Evolutionary conservation across 1,139 yeast species (phyloP).

Genomic region (Zygoascus hellenicus): DNA sequence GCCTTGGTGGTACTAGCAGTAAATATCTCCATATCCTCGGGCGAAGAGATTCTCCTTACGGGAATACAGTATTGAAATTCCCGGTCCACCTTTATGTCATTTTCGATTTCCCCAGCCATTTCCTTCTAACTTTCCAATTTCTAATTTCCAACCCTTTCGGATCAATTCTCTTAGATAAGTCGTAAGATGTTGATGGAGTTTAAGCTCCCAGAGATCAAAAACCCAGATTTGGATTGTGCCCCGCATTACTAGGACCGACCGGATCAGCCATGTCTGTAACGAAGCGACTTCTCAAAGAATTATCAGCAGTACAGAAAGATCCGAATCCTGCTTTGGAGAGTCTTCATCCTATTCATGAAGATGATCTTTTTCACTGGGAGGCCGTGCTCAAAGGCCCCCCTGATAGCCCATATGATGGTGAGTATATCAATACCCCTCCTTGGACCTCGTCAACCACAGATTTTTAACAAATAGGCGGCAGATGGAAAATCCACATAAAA

Average conservation of each 20-base stretch:
- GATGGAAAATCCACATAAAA: slow-evolving; percentile 51
- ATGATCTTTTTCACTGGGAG: slow-evolving; percentile 52
- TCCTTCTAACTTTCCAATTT: no score
- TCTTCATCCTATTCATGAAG: slow-evolving; percentile 44
- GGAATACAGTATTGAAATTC: slow-evolving; percentile 17
- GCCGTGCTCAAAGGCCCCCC: slow-evolving; percentile 55
- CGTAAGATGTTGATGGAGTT: background rate
- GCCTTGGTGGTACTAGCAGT: slow-evolving; percentile 46
- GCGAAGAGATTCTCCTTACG: slow-evolving; percentile 48
- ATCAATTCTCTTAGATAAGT: background rate
- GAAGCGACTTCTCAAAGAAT: slow-evolving; percentile 45
- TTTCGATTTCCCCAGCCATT: no score
- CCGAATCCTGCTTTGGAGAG: slow-evolving; percentile 33
- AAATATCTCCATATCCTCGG: slow-evolving; percentile 62
- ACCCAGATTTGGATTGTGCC: background rate
- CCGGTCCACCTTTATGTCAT: background rate
- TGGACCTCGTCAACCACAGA: background rate
- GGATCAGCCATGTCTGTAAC: slow-evolving; percentile 20
- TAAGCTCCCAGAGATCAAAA: background rate
- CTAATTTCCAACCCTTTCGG: background rate
- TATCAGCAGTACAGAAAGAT: slow-evolving; percentile 35
- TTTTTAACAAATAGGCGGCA: slow-evolving; percentile 35
- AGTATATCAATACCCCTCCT: background rate
- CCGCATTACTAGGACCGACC: slow-evolving; percentile 3
- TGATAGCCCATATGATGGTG: slow-evolving; percentile 42